phyloP scores from a whole-genome alignment of 2,329 filamentous ascomycete genomes.

The Aspergillus fischeri region DNA sequence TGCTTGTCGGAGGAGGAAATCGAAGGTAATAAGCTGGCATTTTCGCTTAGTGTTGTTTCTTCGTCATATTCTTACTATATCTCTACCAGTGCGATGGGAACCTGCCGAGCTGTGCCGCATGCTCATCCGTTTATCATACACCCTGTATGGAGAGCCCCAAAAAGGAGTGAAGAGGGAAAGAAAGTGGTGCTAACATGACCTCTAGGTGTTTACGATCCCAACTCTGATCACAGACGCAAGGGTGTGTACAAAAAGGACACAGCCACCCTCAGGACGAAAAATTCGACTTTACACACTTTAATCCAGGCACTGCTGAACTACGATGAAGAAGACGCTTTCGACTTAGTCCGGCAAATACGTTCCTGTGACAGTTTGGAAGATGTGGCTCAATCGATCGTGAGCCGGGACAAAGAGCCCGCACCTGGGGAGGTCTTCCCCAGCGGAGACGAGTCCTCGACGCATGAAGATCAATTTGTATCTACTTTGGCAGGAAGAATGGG shows the following conservation, averaged over 20 bases:
- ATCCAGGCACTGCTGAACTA: constrained; percentile 91
- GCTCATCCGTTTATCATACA: constrained; percentile 76
- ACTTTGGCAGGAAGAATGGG: constrained; percentile 92
- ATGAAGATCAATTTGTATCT: constrained; percentile 58
- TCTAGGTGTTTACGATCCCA: constrained; percentile 90
- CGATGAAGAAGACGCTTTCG: constrained; percentile 77
- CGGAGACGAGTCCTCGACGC: constrained; percentile 37
- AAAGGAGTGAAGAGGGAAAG: not conserved
- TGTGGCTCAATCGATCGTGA: constrained; percentile 57
- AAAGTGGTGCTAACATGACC: constrained; percentile 14
- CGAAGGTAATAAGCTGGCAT: constrained; percentile 51
- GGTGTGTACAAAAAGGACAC: constrained; percentile 95
- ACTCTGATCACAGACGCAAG: constrained; percentile 92
- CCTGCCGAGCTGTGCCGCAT: constrained; percentile 88
- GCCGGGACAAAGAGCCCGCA: constrained; percentile 48
- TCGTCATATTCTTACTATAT: not conserved
- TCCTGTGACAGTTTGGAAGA: constrained; percentile 72
- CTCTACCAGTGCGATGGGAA: constrained; percentile 72
- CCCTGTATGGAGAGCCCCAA: constrained; percentile 28
- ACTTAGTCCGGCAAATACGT: constrained; percentile 79
- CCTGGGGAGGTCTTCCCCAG: constrained; percentile 29
- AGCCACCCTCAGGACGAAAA: constrained; percentile 80
- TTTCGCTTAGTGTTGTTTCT: not conserved
- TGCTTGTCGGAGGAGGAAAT: constrained; percentile 73
- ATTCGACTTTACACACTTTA: constrained; percentile 84